These are phyloP conservation scores for Colletotrichum spinosum DNA, from an alignment of 2,329 filamentous ascomycete species.

Conservation along the genomic window DNA sequence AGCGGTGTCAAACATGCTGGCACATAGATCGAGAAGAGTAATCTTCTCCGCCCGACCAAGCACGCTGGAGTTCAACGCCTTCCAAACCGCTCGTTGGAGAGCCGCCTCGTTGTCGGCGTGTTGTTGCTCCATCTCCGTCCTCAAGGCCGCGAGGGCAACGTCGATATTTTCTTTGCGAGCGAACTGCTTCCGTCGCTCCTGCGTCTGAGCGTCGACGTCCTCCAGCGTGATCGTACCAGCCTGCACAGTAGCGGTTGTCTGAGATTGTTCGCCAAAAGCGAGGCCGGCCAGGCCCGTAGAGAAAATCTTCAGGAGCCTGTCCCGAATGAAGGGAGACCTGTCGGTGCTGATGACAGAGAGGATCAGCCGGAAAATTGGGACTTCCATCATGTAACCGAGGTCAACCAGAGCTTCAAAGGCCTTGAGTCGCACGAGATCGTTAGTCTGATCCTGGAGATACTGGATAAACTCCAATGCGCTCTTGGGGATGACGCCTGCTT, in stretches of 20 bases:
- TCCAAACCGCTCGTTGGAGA: constrained; percentile 56
- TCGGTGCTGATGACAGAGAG: constrained; percentile 71
- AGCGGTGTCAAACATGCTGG: constrained; percentile 60
- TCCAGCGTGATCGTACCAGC: constrained; percentile 50
- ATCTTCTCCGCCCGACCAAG: constrained; percentile 56
- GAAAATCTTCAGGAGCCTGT: constrained; percentile 69
- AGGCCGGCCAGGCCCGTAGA: constrained; percentile 71
- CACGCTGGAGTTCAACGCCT: constrained; percentile 53
- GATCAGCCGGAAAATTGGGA: constrained; percentile 66
- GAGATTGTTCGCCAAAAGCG: constrained; percentile 70
- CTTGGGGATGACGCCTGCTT: constrained; percentile 68
- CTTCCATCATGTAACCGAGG: constrained; percentile 69
- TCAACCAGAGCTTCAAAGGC: constrained; percentile 74
- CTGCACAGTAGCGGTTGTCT: constrained; percentile 44
- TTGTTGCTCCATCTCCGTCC: constrained; percentile 57
- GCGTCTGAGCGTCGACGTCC: constrained; percentile 59
- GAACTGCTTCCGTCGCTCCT: constrained; percentile 72
- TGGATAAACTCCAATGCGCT: constrained; percentile 69
- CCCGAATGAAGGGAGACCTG: constrained; percentile 71
- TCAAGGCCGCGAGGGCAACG: constrained; percentile 60
- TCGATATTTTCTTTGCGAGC: constrained; percentile 73
- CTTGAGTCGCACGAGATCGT: constrained; percentile 73
- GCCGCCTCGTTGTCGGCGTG: constrained; percentile 52
- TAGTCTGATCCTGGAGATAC: constrained; percentile 73
- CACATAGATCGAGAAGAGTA: constrained; percentile 56